Evolutionary conservation across 257 asterid genomes (phyloP), one percentile per base, ranked within the genome.

Genomic region (Scutellaria minor): DNA sequence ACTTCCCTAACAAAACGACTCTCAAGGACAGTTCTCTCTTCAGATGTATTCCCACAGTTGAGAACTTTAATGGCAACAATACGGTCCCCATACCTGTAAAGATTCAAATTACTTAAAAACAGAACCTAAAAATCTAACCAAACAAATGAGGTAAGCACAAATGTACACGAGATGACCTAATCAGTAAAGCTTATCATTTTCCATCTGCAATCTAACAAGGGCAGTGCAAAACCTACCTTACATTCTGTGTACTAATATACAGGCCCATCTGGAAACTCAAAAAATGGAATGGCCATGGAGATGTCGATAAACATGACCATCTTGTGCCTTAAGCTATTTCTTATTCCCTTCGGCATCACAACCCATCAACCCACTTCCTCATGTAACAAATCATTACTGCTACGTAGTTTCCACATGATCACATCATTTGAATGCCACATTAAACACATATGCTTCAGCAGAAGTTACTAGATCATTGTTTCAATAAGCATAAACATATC

Each of bases 11-110:
- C 85, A 84, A 93, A 93, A 27, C 96, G 96, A 70, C 87, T 80
- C 84, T 91, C 94, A 35, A 87, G 96, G 76, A 88, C 82, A 69
- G 83, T 77, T 78, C 88, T 88, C 79, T 91, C 96, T 64, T 84
- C 87, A 1, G 92, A 78, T 69, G 93, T 91, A 63, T 79, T 85
- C 48, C 98, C 97, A 71, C 77, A 52, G 73, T 83, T 89, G 24
- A 93, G 96, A 74, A 91, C 98, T 78, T 93, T 93, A 55, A 93
- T 86, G 6, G 98, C 98, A 81, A 93, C 98, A 78, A 91, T 84
- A 77, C 77, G 87, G 75, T 89, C 92, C 13, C 94, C 93, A 70
- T 87, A 86, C 92, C 98, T 93, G 84, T 75, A 22, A 13, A 42
- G 62, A 64, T 65, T 40, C 46, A 14, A 59, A 31, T 20, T 71